phyloP scores from a whole-genome alignment of 1,284 basidiomycete genomes.

The Ustilago hordei region DNA sequence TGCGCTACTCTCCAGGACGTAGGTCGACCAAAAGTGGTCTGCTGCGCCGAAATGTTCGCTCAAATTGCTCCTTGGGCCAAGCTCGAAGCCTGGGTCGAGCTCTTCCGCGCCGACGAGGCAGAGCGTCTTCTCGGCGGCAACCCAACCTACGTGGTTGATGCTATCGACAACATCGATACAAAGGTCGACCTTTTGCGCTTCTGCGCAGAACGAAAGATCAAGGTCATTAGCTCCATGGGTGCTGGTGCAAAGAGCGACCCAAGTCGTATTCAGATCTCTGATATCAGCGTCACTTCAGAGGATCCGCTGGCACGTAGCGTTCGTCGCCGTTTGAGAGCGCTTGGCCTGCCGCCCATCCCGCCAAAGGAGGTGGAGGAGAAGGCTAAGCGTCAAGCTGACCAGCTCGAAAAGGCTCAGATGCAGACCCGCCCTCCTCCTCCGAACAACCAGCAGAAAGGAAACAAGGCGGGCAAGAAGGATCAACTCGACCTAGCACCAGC shows the following conservation, averaged over 20 bases:
- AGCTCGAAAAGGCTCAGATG: conserved; percentile 37
- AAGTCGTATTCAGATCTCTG: conserved; percentile 91
- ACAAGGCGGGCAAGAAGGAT: conserved; percentile 23
- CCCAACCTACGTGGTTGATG: conserved; percentile 66
- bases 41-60: conserved; percentile 79
- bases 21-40: conserved; percentile 90
- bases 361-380: conserved; percentile 50
- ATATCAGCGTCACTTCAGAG: conserved; percentile 91
- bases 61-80: conserved; percentile 78
- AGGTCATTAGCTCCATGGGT: conserved; percentile 90
- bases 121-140: conserved; percentile 50
- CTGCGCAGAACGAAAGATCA: conserved; percentile 62
- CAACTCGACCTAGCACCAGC: conserved; percentile 14
- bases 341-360: conserved; percentile 59
- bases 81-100: conserved; percentile 73
- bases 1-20: conserved; percentile 91
- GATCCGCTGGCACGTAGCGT: conserved; percentile 94
- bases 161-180: conserved; percentile 95
- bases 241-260: conserved; percentile 97
- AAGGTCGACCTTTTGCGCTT: conserved; percentile 73
- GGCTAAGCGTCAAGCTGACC: conserved; percentile 29
- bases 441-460: conserved; percentile 17
- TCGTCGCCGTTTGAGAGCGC: conserved; percentile 78
- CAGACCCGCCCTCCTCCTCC: conserved; percentile 6
- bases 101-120: conserved; percentile 45